Base-by-base conservation (phyloP, 2,329 filamentous ascomycete genomes). In the Stagonosporopsis cucurbitacearum region DNA sequence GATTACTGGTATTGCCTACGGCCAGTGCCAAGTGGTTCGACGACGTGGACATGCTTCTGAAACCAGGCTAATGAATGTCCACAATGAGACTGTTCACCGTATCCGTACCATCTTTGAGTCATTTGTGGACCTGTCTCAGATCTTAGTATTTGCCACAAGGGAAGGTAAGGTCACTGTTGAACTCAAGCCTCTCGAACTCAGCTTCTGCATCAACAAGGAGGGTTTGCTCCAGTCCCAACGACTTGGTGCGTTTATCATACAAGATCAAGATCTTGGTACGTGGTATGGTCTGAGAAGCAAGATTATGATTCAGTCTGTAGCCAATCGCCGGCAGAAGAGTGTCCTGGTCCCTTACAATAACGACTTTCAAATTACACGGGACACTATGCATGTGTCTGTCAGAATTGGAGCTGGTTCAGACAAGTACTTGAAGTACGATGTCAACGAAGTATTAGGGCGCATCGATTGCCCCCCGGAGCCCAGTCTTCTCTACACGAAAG, bases 281-380 rank as follows among this genome's bases (percentile, higher is more conserved):
- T 79, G 83, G 62, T 82, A 89, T 54, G 87, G 88, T 0, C 73
- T 89, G 0, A 54, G 72, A 2, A 86, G 82, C 66, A 88, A 83
- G 66, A 71, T 88, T 3, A 80, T 89, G 0, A 69, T 88, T 13
- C 77, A 80, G 0, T 80, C 82, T n/a, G 48, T 65, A 25, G 46
- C 46, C 35, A 55, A 55, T 37, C 62, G 50, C 0, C 54, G 64
- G 0, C 74, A 78, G 4, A 80, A 81, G 8, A 86, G 79, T 26
- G 73, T 89, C 6, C 73, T 55, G 4, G 35, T 55, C n/a, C 52
- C 46, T 4, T 39, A 36, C 22, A 35, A 36, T 41, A 32, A 6
- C 12, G 23, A 50, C 19, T 20, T 45, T 4, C 46, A 36, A 6
- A 17, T 28, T 4, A 42, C 26, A 2, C 75, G 75, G 0, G 57